These are phyloP conservation scores for Cladophialophora carrionii DNA, from an alignment of 2,329 filamentous ascomycete genomes.

Conservation along the genomic window DNA sequence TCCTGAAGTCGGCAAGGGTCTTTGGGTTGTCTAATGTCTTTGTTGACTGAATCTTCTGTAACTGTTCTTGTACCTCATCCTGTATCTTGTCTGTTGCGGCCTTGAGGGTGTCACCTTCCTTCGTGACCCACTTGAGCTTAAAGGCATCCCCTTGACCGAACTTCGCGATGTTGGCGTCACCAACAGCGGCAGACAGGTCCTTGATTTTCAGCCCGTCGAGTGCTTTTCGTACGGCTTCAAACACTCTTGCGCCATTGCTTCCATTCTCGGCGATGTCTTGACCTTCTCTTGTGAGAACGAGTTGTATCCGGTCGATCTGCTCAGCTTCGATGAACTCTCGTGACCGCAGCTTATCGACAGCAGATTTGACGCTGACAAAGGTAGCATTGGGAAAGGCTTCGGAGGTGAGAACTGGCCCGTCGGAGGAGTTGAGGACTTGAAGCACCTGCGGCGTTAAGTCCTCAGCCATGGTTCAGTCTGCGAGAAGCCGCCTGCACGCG, in stretches of 20 bases:
- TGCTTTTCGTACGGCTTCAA: conserved; percentile 70
- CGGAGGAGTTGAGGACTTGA: conserved; percentile 64
- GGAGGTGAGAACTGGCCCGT: conserved; percentile 66
- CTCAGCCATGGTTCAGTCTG: conserved; percentile 36
- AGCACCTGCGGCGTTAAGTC: conserved; percentile 54
- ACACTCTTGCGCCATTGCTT: conserved; percentile 81
- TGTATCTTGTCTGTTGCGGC: conserved; percentile 70
- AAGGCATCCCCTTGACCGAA: conserved; percentile 95
- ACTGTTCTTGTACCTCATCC: conserved; percentile 75
- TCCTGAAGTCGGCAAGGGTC: conserved; percentile 78
- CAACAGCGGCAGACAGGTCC: conserved; percentile 61
- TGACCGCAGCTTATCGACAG: conserved; percentile 81
- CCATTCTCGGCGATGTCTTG: conserved; percentile 73
- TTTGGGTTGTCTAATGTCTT: conserved; percentile 73
- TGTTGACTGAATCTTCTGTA: conserved; percentile 72
- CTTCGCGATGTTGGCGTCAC: conserved; percentile 52
- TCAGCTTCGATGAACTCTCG: conserved; percentile 87
- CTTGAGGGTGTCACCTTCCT: conserved; percentile 61
- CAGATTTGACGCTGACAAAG: conserved; percentile 76
- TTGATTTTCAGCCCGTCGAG: conserved; percentile 79
- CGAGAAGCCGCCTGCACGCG: background rate
- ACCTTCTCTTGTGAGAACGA: conserved; percentile 73
- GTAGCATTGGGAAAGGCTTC: conserved; percentile 69
- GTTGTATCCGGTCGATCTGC: conserved; percentile 77
- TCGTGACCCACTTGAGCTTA: conserved; percentile 71